These are phyloP conservation scores for Juglanconis sp. DNA, from an alignment of 2,329 filamentous ascomycete genomes.

Conservation along the genomic window DNA sequence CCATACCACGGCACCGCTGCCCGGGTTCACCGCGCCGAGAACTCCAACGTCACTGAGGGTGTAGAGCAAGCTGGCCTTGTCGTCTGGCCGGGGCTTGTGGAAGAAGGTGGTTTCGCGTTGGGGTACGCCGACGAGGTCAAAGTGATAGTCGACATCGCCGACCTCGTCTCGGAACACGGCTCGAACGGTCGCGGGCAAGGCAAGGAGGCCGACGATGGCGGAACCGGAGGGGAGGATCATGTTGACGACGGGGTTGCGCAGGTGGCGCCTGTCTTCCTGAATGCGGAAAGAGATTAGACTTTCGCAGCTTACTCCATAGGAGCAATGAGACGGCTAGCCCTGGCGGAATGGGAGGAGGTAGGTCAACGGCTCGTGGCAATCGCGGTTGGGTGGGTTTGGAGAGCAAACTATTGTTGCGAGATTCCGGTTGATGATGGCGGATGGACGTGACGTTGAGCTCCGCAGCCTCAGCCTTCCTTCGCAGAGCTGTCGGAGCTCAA, in stretches of 20 bases:
- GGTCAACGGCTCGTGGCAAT: not conserved
- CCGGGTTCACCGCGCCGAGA: constrained; percentile 84
- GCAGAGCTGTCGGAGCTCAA: not conserved
- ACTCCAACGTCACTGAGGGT: constrained; percentile 82
- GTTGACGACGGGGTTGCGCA: constrained; percentile 6
- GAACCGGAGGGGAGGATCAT: constrained; percentile 19
- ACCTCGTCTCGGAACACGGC: constrained; percentile 90
- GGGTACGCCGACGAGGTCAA: constrained; percentile 81
- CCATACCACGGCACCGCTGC: constrained; percentile 82
- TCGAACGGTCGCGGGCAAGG: constrained; percentile 47
- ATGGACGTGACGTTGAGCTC: not conserved
- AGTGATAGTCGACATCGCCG: constrained; percentile 87
- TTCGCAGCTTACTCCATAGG: constrained; percentile 12
- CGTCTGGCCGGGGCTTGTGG: constrained; percentile 77
- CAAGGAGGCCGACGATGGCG: constrained; percentile 28
- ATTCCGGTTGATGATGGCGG: too few species aligned
- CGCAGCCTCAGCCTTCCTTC: too few species aligned
- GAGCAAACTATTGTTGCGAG: not conserved
- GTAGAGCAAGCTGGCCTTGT: constrained; percentile 86
- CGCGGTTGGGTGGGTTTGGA: not conserved
- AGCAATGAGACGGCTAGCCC: not conserved
- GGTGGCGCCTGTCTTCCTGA: constrained; percentile 1
- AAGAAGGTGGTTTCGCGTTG: constrained; percentile 87
- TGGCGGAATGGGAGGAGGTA: not conserved
- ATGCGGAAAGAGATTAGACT: not conserved